A percentile compares a stretch with the other conserved stretches of the same genome.
Evolutionary conservation across 176 grass and related monocot species (phyloP).

Genomic region (Cenchrus purpureus): DNA sequence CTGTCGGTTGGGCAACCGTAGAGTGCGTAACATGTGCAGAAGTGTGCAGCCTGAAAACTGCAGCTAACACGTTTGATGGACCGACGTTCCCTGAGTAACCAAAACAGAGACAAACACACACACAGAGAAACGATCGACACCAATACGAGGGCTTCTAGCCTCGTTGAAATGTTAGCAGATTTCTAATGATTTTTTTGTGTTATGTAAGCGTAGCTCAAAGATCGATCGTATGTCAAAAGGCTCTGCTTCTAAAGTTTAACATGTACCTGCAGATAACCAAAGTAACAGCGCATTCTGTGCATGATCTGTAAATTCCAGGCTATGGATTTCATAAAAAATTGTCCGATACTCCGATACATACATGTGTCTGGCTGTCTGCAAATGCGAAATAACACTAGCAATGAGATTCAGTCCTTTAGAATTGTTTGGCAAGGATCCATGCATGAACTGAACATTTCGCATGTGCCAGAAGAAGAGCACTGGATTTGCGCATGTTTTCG

Average conservation of each 20-base stretch:
- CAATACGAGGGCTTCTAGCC: neutral
- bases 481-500: neutral
- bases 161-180: neutral
- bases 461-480: neutral
- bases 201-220: neutral
- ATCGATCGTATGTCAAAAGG: neutral
- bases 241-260: no score
- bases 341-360: no score
- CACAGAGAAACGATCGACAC: neutral
- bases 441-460: neutral
- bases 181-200: neutral
- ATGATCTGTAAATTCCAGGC: neutral
- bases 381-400: neutral
- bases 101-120: neutral
- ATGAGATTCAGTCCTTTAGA: neutral
- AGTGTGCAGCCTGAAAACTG: neutral
- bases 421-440: neutral
- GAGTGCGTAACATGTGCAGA: neutral
- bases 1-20: conserved; percentile 44
- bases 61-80: conserved; percentile 11
- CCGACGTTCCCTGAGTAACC: neutral
- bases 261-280: neutral
- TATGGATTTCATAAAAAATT: neutral
- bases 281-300: neutral
- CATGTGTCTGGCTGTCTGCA: neutral